A percentile compares a stretch with the other conserved stretches of the same genome.
Conservation (phyloP, 31 red algal genomes). For the Endocladia muricata region DNA sequence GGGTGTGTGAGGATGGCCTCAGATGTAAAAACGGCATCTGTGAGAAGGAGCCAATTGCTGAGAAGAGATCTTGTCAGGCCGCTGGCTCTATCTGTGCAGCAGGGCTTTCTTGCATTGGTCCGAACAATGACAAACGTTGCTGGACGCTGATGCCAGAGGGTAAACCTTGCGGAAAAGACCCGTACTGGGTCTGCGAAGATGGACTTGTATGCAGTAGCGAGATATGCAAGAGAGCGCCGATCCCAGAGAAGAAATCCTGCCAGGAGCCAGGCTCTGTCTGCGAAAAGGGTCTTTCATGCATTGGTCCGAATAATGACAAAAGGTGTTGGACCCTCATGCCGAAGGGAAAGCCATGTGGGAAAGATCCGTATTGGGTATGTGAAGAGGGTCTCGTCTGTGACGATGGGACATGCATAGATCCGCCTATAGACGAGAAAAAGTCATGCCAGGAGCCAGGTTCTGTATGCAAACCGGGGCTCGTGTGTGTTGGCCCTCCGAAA, state of each 20-base stretch:
- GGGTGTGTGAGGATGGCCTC: background rate
- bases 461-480: background rate
- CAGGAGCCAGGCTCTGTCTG: background rate
- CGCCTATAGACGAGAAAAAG: background rate
- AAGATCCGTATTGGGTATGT: slow-evolving; percentile 4
- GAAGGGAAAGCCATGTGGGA: background rate
- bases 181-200: background rate
- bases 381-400: background rate
- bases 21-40: background rate
- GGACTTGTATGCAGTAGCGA: background rate
- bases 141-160: background rate
- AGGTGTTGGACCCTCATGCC: background rate
- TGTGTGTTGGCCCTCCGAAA: background rate
- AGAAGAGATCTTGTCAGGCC: background rate
- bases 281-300: background rate
- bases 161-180: background rate
- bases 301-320: background rate
- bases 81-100: background rate
- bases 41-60: background rate
- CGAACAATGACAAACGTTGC: background rate
- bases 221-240: background rate
- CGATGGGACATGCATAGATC: background rate
- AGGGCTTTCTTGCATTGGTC: background rate
- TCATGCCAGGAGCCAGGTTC: background rate
- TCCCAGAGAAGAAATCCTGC: background rate